A percentile compares a stretch with the other conserved stretches of the same genome.
These are phyloP conservation scores for Aspergillus puulaauensis DNA, from an alignment of 2,329 filamentous ascomycete genomes.

Conservation along the genomic window DNA sequence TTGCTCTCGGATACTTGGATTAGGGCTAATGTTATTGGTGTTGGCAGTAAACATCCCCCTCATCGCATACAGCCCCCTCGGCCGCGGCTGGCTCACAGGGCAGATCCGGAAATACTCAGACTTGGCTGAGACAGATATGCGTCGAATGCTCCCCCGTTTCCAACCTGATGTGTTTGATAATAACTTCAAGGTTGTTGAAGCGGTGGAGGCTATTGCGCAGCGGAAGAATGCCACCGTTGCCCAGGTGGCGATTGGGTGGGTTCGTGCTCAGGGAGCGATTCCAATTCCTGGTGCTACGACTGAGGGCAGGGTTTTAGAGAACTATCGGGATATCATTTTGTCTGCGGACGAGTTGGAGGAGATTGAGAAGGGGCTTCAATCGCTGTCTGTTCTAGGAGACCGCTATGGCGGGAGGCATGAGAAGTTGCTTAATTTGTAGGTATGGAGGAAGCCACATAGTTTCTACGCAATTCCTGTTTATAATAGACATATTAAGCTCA, in stretches of 20 bases:
- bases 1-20: no score
- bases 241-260: constrained; percentile 68
- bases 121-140: constrained; percentile 52
- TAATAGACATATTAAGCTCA: no score
- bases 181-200: constrained; percentile 62
- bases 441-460: no score
- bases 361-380: constrained; percentile 17
- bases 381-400: not conserved
- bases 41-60: constrained; percentile 60
- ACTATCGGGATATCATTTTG: constrained; percentile 25
- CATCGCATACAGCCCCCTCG: constrained; percentile 71
- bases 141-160: constrained; percentile 55
- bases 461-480: no score
- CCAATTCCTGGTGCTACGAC: constrained; percentile 32
- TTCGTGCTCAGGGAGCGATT: constrained; percentile 48
- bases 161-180: constrained; percentile 61
- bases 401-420: constrained; percentile 3
- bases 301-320: constrained; percentile 30
- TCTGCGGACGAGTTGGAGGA: constrained; percentile 28
- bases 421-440: not conserved
- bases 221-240: constrained; percentile 60
- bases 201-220: constrained; percentile 58
- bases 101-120: constrained; percentile 54
- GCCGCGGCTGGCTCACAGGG: constrained; percentile 58
- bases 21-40: no score